Evolutionary conservation across 352 stramenopile species (phyloP), one percentile per base, ranked within the genome.

Genomic region (Phytopythium delawarense): DNA sequence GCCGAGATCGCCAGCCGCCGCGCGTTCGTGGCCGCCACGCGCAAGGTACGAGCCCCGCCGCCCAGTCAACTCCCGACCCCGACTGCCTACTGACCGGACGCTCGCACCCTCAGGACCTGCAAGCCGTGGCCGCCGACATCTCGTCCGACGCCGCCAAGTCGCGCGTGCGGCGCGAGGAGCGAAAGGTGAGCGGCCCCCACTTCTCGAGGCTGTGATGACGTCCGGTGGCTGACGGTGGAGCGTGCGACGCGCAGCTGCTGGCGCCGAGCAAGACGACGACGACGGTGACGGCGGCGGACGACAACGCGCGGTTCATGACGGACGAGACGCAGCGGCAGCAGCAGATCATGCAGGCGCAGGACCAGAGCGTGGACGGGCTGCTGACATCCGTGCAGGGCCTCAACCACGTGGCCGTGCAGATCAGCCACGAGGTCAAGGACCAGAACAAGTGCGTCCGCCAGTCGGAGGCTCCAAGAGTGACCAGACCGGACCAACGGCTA

Each of bases 321-420:
- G 78, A 92, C 7, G 80, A 90, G 62, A 79, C 61, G 0, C 70
- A 76, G 30, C 80, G 78, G 8, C 83, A 89, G 16, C 50, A 87
- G 75, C 81, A 89, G 81, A 70, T 91, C 42, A 81, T 91, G 62
- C 68, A 78, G 40, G 76, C 91, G 53, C 84, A 93, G 61, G 79
- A 93, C 34, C 60, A 76, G 44, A 87, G 65, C 59, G 67, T 92
- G 34, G 80, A 84, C 30, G 77, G 71, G 5, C 73, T 92, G 15
- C 65, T 77, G 9, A 74, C 66, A 13, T 83, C 85, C 42, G 84
- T 91, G 30, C 74, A 66, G 37, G 67, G 70, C 1, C 64, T 92
- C 39, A 81, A 86, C 48, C 62, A 81, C 51, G 79, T 92, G n/a
- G 85, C 84, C 23, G 71, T 92, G 44, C 74, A 76, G 45, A 92